A percentile compares a stretch with the other conserved stretches of the same genome.
These are phyloP conservation scores for Pascua guehoae DNA, from an alignment of 1,284 basidiomycete genomes.

Conservation along the genomic window DNA sequence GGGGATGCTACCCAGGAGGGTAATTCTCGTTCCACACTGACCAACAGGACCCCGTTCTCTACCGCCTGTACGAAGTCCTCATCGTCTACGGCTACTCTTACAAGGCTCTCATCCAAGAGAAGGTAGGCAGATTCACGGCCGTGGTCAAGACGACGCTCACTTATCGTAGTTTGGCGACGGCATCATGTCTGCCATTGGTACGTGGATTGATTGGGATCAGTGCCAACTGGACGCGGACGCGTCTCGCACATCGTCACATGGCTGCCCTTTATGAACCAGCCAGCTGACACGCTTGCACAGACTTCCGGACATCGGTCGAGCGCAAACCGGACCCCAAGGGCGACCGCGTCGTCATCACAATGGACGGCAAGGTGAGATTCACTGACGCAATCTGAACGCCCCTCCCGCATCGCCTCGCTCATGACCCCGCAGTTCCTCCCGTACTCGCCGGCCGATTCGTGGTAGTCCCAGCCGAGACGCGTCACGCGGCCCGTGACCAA, in stretches of 20 bases:
- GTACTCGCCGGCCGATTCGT: too few species aligned
- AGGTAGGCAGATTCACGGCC: constrained; percentile 56
- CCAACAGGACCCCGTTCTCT: constrained; percentile 67
- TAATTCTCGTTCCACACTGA: not conserved
- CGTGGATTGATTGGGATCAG: not conserved
- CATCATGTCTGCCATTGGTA: constrained; percentile 81
- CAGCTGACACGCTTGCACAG: not conserved
- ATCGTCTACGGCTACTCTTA: constrained; percentile 65
- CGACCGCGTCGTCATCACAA: constrained; percentile 74
- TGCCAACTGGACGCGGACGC: too few species aligned
- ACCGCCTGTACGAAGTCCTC: constrained; percentile 79
- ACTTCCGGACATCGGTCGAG: constrained; percentile 68
- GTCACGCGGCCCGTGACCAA: too few species aligned
- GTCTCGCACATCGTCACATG: too few species aligned
- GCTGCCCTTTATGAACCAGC: too few species aligned
- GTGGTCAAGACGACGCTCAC: not conserved
- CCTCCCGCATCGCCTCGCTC: too few species aligned
- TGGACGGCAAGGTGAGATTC: constrained; percentile 61
- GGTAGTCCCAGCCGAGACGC: too few species aligned
- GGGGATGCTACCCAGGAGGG: not conserved
- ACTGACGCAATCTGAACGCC: too few species aligned
- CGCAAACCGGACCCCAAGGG: constrained; percentile 76
- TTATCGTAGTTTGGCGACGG: constrained; percentile 74
- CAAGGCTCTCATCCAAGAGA: constrained; percentile 78
- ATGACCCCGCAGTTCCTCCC: too few species aligned